Evolutionary conservation across 441 rosid species (phyloP), one percentile per base, ranked within the genome.

Genomic region (Heliophila coronopifolia): DNA sequence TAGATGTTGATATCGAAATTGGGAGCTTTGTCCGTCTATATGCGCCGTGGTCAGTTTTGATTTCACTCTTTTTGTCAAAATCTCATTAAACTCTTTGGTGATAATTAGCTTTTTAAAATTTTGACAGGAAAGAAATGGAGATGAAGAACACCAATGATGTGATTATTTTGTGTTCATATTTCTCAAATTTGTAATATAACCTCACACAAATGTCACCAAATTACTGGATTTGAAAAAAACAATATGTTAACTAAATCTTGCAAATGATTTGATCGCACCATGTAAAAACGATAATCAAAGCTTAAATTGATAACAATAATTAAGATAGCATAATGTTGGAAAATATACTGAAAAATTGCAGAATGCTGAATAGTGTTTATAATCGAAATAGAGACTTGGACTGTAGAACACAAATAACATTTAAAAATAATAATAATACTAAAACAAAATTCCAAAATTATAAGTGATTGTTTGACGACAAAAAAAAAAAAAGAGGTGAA

Each of bases 1-100:
- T 56, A 11, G 63, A 85, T 57, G 85, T 87, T 43, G 94, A 92
- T 58, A 76, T 92, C 3, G 98, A 87, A 73, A 67, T 76, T 34
- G 94, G 95, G 45, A 79, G 68, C 50, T 58, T 68, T 58, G 77
- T 92, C 40, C 63, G 85, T 26, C 59, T 92, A 35, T 58, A 73
- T 68, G 39, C 73, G 13, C 93, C 96, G 9, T 87, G 98, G 94
- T 91, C 82, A 55, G 77, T 36, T 40, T 31, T 10, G 33, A 33
- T 17, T 25, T 24, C 31, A 22, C n/a, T 8, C 37, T 30, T 46
- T 5, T 19, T 31, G 22, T 22, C 8, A 18, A 18, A 15, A 16
- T 52, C 33, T 14, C 51, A 7, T 17, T 11, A 7, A 16, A 37
- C 39, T 26, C 32, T 17, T 8, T 51, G 36, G 42, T 37, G 20